Evolutionary conservation across 345 rosid species (phyloP).

Genomic region (Lumnitzera racemosa): DNA sequence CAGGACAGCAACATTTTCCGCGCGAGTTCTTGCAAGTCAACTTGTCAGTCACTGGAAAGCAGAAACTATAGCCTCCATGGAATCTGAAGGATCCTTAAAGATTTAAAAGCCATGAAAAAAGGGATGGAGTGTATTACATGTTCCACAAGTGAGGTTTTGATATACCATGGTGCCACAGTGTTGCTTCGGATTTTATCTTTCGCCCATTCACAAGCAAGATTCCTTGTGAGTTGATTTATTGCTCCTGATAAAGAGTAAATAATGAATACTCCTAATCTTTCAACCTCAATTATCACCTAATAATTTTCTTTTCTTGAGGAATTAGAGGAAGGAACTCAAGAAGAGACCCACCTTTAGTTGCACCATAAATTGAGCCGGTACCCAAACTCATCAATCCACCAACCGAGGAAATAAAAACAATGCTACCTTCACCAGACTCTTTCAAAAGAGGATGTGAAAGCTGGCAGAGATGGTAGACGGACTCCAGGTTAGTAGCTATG

Average conservation of each 20-base stretch:
- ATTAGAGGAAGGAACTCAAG: not conserved
- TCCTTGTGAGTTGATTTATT: conserved; percentile 70
- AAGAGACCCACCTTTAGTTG: conserved; percentile 53
- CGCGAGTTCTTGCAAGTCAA: too few relatives aligned
- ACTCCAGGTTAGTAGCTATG: conserved; percentile 67
- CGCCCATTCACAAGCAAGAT: conserved; percentile 94
- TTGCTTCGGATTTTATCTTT: conserved; percentile 79
- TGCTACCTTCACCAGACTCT: conserved; percentile 69
- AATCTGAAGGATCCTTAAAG: not conserved
- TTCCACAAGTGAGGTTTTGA: conserved; percentile 68
- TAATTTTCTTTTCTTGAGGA: not conserved
- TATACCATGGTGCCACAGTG: conserved; percentile 82
- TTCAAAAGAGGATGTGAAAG: conserved; percentile 79
- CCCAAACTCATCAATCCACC: conserved; percentile 37
- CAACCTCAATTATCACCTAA: not conserved
- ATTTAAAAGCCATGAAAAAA: not conserved
- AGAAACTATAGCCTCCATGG: too few relatives aligned
- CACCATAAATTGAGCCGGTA: conserved; percentile 64
- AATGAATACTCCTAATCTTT: not conserved
- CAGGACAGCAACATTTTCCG: too few relatives aligned
- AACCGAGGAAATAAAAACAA: conserved; percentile 86
- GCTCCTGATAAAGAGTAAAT: conserved; percentile 39
- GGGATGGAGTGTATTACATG: conserved; percentile 24
- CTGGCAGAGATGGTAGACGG: conserved; percentile 73
- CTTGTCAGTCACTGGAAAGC: too few relatives aligned